Evolutionary conservation across 345 rosid genomes (phyloP).

Genomic region (Gossypium australe): DNA sequence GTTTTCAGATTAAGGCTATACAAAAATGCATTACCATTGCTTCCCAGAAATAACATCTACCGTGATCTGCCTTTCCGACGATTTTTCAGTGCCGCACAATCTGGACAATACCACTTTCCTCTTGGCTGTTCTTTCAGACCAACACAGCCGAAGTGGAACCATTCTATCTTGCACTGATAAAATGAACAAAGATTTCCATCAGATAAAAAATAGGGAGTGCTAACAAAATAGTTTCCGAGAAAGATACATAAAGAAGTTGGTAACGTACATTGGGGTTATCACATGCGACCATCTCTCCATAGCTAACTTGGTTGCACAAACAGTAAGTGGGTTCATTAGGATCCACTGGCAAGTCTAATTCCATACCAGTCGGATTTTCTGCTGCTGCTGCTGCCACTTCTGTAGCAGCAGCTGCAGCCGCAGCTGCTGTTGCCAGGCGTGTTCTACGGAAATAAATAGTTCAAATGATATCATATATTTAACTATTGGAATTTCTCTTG

Average conservation of each 20-base stretch:
- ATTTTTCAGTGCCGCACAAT: conserved; percentile 59
- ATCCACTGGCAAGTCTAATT: conserved; percentile 89
- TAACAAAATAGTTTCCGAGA: neutral
- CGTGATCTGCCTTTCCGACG: conserved; percentile 65
- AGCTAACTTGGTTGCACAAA: conserved; percentile 93
- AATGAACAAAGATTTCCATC: conserved; percentile 6
- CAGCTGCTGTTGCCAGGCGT: conserved; percentile 49
- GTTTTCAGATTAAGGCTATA: neutral
- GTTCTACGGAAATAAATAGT: conserved; percentile 38
- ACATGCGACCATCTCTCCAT: conserved; percentile 94
- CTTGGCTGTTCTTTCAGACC: conserved; percentile 81
- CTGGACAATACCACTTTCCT: conserved; percentile 94
- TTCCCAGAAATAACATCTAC: neutral
- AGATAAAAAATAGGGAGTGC: conserved; percentile 5
- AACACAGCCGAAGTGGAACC: conserved; percentile 97
- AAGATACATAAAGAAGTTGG: neutral
- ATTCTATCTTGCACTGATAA: conserved; percentile 90
- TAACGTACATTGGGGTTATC: conserved; percentile 74
- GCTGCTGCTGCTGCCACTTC: conserved; percentile 34
- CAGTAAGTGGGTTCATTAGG: conserved; percentile 97
- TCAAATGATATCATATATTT: conserved; percentile 3
- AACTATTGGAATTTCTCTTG: neutral
- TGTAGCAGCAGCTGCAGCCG: conserved; percentile 31
- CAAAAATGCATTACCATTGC: neutral
- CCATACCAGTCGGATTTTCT: conserved; percentile 65